Evolutionary conservation across 768 basidiomycete species (phyloP).

Genomic region (Boletus subparvulus): DNA sequence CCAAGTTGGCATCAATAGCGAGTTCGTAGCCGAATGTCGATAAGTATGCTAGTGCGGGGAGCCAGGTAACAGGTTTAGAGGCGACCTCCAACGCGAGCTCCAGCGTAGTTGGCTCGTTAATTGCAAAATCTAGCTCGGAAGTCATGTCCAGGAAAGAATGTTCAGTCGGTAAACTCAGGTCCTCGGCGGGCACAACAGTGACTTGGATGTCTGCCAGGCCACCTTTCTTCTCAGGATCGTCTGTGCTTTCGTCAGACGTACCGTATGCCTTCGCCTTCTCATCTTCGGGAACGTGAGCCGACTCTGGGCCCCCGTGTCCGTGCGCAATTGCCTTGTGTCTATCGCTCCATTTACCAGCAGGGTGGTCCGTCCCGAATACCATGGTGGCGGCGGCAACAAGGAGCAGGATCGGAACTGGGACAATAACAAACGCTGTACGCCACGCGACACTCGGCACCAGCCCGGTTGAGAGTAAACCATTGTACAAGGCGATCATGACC

Average conservation of each 20-base stretch:
- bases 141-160: slow-evolving; percentile 13
- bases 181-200: neutral
- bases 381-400: slow-evolving; percentile 42
- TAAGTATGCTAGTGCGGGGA: slow-evolving; percentile 3
- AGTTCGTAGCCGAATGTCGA: slow-evolving; percentile 7
- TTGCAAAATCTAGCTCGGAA: slow-evolving; percentile 4
- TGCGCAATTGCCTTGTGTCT: slow-evolving; percentile 5
- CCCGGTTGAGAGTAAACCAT: slow-evolving; percentile 36
- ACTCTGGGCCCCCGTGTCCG: neutral
- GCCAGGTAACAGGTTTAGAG: slow-evolving; percentile 2
- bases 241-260: slow-evolving; percentile 20
- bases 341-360: slow-evolving; percentile 10
- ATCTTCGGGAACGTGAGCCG: slow-evolving; percentile 1
- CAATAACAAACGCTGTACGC: slow-evolving; percentile 54
- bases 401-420: slow-evolving; percentile 56
- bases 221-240: too few relatives aligned
- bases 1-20: too few relatives aligned
- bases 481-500: slow-evolving; percentile 34
- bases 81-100: neutral
- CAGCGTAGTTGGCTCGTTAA: neutral
- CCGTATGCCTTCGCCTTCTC: slow-evolving; percentile 9
- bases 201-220: slow-evolving; percentile 24
- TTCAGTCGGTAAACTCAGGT: neutral
- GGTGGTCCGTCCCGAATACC: too few relatives aligned
- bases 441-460: slow-evolving; percentile 46